Base-by-base conservation (phyloP, 2,329 filamentous ascomycete species). In the Colletotrichum liriopes region DNA sequence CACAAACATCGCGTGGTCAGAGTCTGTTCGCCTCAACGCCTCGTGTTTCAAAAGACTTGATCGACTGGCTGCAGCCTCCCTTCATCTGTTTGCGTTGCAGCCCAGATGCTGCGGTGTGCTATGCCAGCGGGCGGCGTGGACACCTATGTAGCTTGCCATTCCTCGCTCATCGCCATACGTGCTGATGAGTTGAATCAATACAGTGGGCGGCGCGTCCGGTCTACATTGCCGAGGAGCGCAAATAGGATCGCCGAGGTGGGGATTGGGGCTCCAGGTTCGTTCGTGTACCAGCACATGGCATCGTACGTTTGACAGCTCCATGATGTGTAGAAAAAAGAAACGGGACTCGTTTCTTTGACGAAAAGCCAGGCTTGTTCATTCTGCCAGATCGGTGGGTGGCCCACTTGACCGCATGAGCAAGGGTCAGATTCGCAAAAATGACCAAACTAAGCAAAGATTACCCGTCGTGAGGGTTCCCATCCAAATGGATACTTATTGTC, bases 11-110 rank as follows among this genome's bases (percentile, higher is more conserved):
- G 67, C 67, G 47, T 72, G 54, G 66, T 67, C 54, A 62, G 61
- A 43, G 71, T 70, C 71, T 73, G 67, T 71, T 67, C 71, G 71
- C 71, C 67, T 71, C 37, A 67, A 63, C 67, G 71, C 71, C 71
- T 62, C 67, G 62, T 72, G 71, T 73, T 73, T 71, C 71, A 73
- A 62, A 72, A 62, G 43, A 71, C 47, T 56, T 61, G 67, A 73
- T 58, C 67, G 67, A 71, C 67, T 67, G 47, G 49, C 62, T 73
- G 67, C 67, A 62, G 43, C 43, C 61, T 71, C 61, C 67, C 61
- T 67, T 73, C 71, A 63, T 73, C 62, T 72, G 35, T 70, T 65
- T 65, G 60, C 52, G 61, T 69, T 43, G 49, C 45, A 66, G 41
- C 41, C 39, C 61, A 62, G 51, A 58, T 63, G 47, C 41, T 65